These are phyloP conservation scores for Saccharomycopsis fermentans DNA, from an alignment of 805 yeast genomes.

Conservation along the genomic window DNA sequence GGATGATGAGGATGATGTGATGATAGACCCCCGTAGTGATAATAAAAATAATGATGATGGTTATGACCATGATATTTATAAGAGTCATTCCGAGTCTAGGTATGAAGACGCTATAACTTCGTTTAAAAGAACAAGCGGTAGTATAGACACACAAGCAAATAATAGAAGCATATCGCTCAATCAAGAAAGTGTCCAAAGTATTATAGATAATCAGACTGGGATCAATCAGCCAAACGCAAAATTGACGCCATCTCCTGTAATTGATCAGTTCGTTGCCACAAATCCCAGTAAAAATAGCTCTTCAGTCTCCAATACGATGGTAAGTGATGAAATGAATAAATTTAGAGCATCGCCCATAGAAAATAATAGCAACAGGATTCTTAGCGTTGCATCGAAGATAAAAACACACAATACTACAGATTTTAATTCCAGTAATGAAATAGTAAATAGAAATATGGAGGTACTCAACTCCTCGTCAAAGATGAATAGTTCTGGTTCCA, in stretches of 20 bases:
- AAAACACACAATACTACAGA: not conserved
- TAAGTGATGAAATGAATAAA: not conserved
- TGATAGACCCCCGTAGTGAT: not conserved
- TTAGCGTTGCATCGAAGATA: not conserved
- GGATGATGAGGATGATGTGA: not conserved
- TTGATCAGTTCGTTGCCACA: not conserved
- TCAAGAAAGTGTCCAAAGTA: not conserved
- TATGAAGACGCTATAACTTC: conserved; percentile 2
- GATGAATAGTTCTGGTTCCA: not conserved
- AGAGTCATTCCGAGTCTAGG: not conserved
- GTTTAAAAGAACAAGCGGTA: not conserved
- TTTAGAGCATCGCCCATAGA: not conserved
- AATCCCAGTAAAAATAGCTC: not conserved
- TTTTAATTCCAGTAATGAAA: not conserved
- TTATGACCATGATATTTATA: not conserved
- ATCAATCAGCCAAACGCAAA: not conserved
- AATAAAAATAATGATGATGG: not conserved
- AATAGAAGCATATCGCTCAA: not conserved
- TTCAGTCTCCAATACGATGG: not conserved
- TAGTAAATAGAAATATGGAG: not conserved
- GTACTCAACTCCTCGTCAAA: not conserved
- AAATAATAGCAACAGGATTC: not conserved
- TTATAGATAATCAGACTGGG: not conserved
- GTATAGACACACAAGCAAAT: not conserved
- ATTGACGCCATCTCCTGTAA: not conserved